Evolutionary conservation across 345 rosid genomes (phyloP), one percentile per base, ranked within the genome.

Genomic region (Hibiscus syriacus): DNA sequence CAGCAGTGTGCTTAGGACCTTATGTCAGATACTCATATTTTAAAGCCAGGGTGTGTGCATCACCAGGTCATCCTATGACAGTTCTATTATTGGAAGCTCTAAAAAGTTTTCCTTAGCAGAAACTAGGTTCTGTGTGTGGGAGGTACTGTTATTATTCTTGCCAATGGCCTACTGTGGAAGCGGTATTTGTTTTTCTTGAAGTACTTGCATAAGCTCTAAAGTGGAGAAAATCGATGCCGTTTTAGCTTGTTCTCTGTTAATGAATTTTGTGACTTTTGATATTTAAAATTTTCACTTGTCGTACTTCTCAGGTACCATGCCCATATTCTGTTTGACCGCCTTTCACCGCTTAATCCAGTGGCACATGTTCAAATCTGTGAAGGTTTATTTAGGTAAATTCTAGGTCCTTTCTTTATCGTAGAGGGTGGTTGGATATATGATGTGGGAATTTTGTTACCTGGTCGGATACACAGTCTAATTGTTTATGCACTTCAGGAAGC

Each of bases 311-410:
- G 99, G 99, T 78, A 73, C 77, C 98, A 95, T 78, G 98, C 99
- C 68, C 81, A 82, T 72, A 70, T 87, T 61, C 68, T 92, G 67
- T 90, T 92, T 67, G 86, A 85, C 71, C 96, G 96, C 14, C 88
- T 95, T 67, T 82, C 96, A 55, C 80, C 83, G 7, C 89, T 95
- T 73, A 90, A 92, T 83, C 94, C 97, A 2, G 99, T 90, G 82
- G 98, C 92, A 14, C 97, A 95, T 78, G 70, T 69, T 77, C 90
- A 83, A 78, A 90, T 95, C 60, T 92, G 97, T 76, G 73, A 74
- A 70, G 87, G 88, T 57, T 80, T 95, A 78, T 82, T 95, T 69
- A 85, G 97, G 99, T 95, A 75, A 78, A 65, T 73, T 12, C 27
- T 49, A 25, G 10, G 19, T 25, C 29, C 32, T n/a, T n/a, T n/a